These are phyloP conservation scores for Myxozyma kluyveri DNA, from an alignment of 805 yeast genomes.

Conservation along the genomic window DNA sequence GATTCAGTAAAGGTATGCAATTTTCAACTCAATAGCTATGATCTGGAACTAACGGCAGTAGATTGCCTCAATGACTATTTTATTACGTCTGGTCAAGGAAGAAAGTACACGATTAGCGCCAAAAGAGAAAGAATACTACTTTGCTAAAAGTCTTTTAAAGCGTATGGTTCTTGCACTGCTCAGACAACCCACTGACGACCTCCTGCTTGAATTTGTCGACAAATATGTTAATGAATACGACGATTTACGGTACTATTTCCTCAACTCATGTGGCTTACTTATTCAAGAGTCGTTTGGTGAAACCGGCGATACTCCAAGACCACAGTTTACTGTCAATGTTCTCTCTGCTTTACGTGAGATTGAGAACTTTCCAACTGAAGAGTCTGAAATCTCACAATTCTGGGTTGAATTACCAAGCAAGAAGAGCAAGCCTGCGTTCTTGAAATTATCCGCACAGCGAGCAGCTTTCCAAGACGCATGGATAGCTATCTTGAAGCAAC, in stretches of 20 bases:
- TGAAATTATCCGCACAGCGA: slow-evolving; percentile 46
- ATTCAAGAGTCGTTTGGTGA: slow-evolving; percentile 37
- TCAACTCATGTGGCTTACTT: slow-evolving; percentile 45
- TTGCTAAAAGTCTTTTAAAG: slow-evolving; percentile 56
- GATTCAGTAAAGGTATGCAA: slow-evolving; percentile 47
- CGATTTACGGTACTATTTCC: slow-evolving; percentile 77
- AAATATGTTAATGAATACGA: slow-evolving; percentile 57
- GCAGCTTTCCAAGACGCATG: slow-evolving; percentile 66
- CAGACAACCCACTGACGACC: slow-evolving; percentile 36
- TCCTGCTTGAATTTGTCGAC: slow-evolving; percentile 55
- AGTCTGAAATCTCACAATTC: slow-evolving; percentile 27
- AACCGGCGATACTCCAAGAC: slow-evolving; percentile 23
- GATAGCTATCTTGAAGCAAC: slow-evolving; percentile 53
- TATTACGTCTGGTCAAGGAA: slow-evolving; percentile 46
- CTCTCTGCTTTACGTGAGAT: slow-evolving; percentile 28
- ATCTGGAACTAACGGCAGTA: slow-evolving; percentile 3
- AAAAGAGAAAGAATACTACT: slow-evolving; percentile 52
- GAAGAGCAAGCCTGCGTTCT: slow-evolving; percentile 20
- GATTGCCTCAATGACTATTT: slow-evolving; percentile 30
- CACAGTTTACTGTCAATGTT: slow-evolving; percentile 23
- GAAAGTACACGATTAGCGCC: slow-evolving; percentile 59
- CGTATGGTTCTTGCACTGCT: slow-evolving; percentile 42
- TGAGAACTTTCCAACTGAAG: slow-evolving; percentile 30
- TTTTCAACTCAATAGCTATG: slow-evolving; percentile 40
- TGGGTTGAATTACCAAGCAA: slow-evolving; percentile 17